Percentiles rank a stretch among this genome's conserved stretches.
Evolutionary conservation across 768 basidiomycete species (phyloP).

Genomic region (Hericium alpestre): DNA sequence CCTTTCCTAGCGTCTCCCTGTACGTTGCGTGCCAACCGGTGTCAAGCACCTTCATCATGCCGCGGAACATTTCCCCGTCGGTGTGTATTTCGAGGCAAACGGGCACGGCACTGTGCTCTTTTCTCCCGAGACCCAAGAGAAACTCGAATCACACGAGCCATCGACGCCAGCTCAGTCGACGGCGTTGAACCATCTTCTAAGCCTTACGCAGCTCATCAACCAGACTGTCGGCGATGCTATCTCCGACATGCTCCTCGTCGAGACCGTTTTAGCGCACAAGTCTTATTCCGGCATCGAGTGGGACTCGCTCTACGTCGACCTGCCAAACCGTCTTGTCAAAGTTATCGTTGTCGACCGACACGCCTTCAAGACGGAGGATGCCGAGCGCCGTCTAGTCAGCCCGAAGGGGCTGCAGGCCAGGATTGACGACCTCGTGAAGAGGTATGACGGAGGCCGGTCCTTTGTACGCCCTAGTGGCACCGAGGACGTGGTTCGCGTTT

Average conservation of each 20-base stretch:
- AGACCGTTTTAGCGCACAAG: conserved; percentile 82
- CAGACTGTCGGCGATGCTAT: conserved; percentile 97
- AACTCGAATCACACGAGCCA: conserved; percentile 53
- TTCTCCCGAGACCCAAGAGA: conserved; percentile 61
- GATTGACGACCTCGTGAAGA: conserved; percentile 71
- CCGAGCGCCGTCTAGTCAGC: conserved; percentile 77
- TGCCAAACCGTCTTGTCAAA: conserved; percentile 92
- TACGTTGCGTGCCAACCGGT: conserved; percentile 90
- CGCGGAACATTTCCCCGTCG: conserved; percentile 85
- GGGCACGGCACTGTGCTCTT: conserved; percentile 97
- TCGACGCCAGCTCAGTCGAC: conserved; percentile 75
- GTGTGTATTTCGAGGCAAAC: conserved; percentile 99
- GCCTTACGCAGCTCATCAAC: conserved; percentile 81
- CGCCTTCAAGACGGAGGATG: conserved; percentile 84
- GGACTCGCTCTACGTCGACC: conserved; percentile 87
- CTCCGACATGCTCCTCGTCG: conserved; percentile 92
- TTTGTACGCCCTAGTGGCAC: conserved; percentile 97
- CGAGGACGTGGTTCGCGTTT: conserved; percentile 95
- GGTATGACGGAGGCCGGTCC: conserved; percentile 75
- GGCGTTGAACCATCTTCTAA: conserved; percentile 65
- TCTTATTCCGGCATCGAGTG: conserved; percentile 77
- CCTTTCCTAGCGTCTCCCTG: conserved; percentile 66
- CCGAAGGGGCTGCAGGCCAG: conserved; percentile 72
- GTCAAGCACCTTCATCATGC: conserved; percentile 98
- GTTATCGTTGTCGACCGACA: conserved; percentile 77